These are phyloP conservation scores for Tuber aestivum DNA, from an alignment of 495 filamentous ascomycete genomes.

Conservation along the genomic window DNA sequence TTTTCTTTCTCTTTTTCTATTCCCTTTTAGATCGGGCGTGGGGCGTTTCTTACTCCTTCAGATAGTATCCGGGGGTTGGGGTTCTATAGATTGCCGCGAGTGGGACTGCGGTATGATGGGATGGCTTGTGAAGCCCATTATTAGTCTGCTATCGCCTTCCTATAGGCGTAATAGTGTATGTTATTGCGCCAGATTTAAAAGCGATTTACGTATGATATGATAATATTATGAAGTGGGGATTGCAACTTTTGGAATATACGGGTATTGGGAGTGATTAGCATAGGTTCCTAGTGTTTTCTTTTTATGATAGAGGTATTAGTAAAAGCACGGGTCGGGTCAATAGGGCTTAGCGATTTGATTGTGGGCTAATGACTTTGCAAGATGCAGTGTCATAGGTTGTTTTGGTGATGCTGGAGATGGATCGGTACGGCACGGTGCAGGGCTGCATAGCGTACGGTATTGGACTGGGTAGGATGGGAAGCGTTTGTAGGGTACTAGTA, in stretches of 20 bases:
- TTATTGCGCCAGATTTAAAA: not conserved
- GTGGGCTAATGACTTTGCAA: not conserved
- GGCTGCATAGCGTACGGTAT: not conserved
- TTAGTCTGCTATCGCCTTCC: not conserved
- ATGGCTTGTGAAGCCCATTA: not conserved
- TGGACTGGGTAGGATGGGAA: not conserved
- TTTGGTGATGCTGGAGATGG: not conserved
- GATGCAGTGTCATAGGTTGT: not conserved
- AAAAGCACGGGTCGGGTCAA: not conserved
- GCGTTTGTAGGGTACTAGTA: not conserved
- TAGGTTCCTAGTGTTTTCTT: slow-evolving; percentile 7
- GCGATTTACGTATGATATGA: not conserved
- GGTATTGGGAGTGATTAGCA: not conserved
- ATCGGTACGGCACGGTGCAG: not conserved
- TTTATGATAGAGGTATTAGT: not conserved
- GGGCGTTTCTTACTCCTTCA: slow-evolving; percentile 16
- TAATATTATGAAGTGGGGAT: slow-evolving; percentile 6
- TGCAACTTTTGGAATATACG: not conserved
- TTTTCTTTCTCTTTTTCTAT: too few species aligned
- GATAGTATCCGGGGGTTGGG: not conserved
- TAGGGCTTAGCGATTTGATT: not conserved
- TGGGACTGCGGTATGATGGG: not conserved
- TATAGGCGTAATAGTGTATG: not conserved
- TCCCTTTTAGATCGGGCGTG: slow-evolving; percentile 15
- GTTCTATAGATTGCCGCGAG: not conserved